phyloP scores from a whole-genome alignment of 2,329 filamentous ascomycete genomes.

The Fusarium compactum region DNA sequence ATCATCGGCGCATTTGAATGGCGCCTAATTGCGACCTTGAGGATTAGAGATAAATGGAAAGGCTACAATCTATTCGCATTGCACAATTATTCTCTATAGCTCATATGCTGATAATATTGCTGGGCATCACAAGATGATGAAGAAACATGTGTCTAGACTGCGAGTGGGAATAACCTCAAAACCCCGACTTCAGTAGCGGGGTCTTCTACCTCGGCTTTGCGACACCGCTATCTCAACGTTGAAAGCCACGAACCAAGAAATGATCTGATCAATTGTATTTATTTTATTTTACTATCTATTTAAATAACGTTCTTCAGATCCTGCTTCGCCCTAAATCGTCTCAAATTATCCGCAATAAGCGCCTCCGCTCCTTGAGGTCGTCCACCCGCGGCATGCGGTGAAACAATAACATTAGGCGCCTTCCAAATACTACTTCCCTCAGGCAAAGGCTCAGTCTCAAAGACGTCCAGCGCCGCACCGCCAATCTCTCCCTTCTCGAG shows the following conservation, averaged over 20 bases:
- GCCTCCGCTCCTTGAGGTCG: slow-evolving; percentile 70
- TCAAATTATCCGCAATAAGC: slow-evolving; percentile 71
- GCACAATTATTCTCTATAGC: rapidly evolving
- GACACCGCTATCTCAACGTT: not conserved
- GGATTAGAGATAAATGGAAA: too few species aligned
- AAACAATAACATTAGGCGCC: slow-evolving; percentile 65
- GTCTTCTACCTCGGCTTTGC: too few species aligned
- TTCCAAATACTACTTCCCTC: slow-evolving; percentile 61
- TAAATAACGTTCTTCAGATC: slow-evolving; percentile 65
- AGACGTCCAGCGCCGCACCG: slow-evolving; percentile 64
- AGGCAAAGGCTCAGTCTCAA: slow-evolving; percentile 60
- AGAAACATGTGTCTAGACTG: not conserved
- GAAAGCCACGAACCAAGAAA: not conserved
- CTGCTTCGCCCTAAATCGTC: slow-evolving; percentile 70
- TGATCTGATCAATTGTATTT: not conserved
- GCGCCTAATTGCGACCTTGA: not conserved
- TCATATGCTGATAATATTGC: not conserved
- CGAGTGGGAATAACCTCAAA: not conserved
- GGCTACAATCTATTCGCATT: not conserved
- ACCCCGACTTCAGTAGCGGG: not conserved
- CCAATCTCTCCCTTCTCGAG: slow-evolving; percentile 59
- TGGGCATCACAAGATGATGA: not conserved
- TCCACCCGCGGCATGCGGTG: slow-evolving; percentile 70
- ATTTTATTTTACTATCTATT: not conserved
- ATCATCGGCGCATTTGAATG: not conserved